A percentile compares a stretch with the other conserved stretches of the same genome.
Conservation (phyloP, 2,329 filamentous ascomycete species). For the Colletotrichum tropicicola region DNA sequence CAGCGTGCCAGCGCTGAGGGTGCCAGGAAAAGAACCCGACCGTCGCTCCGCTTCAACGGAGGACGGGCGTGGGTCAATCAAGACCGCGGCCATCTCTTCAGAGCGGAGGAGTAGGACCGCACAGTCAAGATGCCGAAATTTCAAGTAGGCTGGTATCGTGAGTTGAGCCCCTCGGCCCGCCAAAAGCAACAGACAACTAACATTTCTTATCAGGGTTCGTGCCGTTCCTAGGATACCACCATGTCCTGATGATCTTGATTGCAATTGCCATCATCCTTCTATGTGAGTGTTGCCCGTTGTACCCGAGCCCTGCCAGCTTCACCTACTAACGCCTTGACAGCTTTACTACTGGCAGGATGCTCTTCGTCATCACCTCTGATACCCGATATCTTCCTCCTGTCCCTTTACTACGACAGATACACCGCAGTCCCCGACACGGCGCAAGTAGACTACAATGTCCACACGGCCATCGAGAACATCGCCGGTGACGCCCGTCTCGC, state of each 20-base stretch:
- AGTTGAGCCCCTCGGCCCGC: constrained; percentile 37
- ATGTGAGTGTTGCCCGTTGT: constrained; percentile 72
- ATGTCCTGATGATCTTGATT: constrained; percentile 98
- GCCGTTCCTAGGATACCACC: constrained; percentile 76
- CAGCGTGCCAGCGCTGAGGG: constrained; percentile 31
- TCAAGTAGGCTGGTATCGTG: constrained; percentile 60
- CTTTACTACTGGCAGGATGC: constrained; percentile 91
- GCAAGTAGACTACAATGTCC: constrained; percentile 90
- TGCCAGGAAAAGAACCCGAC: constrained; percentile 27
- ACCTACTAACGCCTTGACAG: constrained; percentile 53
- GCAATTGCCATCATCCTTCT: constrained; percentile 92
- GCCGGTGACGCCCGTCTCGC: constrained; percentile 85
- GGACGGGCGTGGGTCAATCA: constrained; percentile 30
- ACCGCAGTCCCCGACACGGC: constrained; percentile 82
- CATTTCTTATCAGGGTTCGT: constrained; percentile 60
- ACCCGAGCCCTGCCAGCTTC: not conserved
- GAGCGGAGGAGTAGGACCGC: constrained; percentile 16
- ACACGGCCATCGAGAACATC: constrained; percentile 87
- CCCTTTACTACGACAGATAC: constrained; percentile 95
- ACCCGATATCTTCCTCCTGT: constrained; percentile 95
- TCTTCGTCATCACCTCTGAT: constrained; percentile 96
- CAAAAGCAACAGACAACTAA: not conserved
- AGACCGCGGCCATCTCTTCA: constrained; percentile 19
- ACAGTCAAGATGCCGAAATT: constrained; percentile 44
- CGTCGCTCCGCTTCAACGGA: constrained; percentile 32